These are phyloP conservation scores for Thielaviopsis euricoi DNA, from an alignment of 2,329 filamentous ascomycete genomes.

Conservation along the genomic window DNA sequence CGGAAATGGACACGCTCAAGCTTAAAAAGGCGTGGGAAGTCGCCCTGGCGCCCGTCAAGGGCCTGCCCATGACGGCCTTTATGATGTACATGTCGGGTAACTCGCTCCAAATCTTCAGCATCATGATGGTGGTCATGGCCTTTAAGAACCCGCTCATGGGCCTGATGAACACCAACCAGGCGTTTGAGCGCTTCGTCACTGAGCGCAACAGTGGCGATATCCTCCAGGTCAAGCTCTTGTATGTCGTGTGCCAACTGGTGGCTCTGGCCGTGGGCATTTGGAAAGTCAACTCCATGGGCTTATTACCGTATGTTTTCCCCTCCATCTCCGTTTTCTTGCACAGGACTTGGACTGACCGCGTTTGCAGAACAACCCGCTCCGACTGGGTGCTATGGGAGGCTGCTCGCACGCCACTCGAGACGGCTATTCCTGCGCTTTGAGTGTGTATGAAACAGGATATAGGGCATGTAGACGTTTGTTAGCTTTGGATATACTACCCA, in stretches of 20 bases:
- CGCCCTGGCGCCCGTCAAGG: conserved; percentile 81
- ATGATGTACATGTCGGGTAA: conserved; percentile 99
- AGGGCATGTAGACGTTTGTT: not conserved
- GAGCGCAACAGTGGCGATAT: conserved; percentile 58
- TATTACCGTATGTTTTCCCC: conserved; percentile 56
- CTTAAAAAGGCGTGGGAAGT: conserved; percentile 99
- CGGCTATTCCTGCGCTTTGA: conserved; percentile 42
- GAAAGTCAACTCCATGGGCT: conserved; percentile 93
- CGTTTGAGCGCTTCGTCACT: conserved; percentile 84
- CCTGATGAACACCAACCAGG: conserved; percentile 63
- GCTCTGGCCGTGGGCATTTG: conserved; percentile 76
- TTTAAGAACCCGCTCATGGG: conserved; percentile 93
- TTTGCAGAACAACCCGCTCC: conserved; percentile 66
- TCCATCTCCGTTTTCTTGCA: not conserved
- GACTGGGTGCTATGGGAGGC: conserved; percentile 97
- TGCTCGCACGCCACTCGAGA: conserved; percentile 51
- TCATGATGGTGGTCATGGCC: conserved; percentile 99
- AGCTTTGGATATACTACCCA: not conserved
- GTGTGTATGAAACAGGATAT: not conserved
- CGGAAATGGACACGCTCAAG: conserved; percentile 90
- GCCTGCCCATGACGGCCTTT: conserved; percentile 92
- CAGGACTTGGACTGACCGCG: conserved; percentile 7
- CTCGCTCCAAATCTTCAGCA: conserved; percentile 94
- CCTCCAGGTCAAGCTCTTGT: conserved; percentile 71
- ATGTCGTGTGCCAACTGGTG: conserved; percentile 71